phyloP scores from a whole-genome alignment of 352 stramenopile species.

The Pelagophyceae sp. region DNA sequence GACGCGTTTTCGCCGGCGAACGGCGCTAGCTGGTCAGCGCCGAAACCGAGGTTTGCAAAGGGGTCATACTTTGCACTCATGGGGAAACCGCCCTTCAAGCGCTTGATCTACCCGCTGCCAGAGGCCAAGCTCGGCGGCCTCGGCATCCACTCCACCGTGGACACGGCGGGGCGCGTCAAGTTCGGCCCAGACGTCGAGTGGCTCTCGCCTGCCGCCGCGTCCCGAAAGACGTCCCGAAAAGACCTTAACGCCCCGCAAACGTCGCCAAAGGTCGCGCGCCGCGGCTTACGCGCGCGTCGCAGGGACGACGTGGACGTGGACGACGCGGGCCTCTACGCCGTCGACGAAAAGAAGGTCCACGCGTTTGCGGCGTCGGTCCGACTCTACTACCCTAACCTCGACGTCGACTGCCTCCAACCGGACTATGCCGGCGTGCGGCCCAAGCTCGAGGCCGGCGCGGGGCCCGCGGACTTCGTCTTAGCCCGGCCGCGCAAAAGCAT shows the following conservation, averaged over 20 bases:
- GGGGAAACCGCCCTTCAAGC: slow-evolving; percentile 43
- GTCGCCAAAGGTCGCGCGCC: too few species aligned
- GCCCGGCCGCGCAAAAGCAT: slow-evolving; percentile 61
- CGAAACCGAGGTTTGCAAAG: slow-evolving; percentile 75
- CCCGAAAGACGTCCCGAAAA: too few species aligned
- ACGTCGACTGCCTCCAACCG: slow-evolving; percentile 58
- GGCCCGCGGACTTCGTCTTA: slow-evolving; percentile 81
- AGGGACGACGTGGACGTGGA: slow-evolving; percentile 68
- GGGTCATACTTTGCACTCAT: slow-evolving; percentile 87
- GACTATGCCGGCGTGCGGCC: slow-evolving; percentile 92
- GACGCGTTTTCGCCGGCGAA: not conserved
- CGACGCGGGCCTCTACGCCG: slow-evolving; percentile 16
- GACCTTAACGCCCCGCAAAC: too few species aligned
- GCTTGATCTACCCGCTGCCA: slow-evolving; percentile 89
- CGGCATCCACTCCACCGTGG: slow-evolving; percentile 88
- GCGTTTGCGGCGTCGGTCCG: slow-evolving; percentile 41
- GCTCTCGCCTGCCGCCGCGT: slow-evolving; percentile 47
- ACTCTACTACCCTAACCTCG: slow-evolving; percentile 81
- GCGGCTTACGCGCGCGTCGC: too few species aligned
- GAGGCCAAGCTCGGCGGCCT: slow-evolving; percentile 72
- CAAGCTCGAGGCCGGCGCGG: slow-evolving; percentile 55
- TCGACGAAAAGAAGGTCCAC: slow-evolving; percentile 16
- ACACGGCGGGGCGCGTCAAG: slow-evolving; percentile 73
- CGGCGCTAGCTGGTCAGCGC: not conserved
- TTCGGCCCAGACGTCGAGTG: slow-evolving; percentile 95